Base-by-base conservation (phyloP, 371 early-diverging fungal species). In the Zopfochytrium polystomum region DNA sequence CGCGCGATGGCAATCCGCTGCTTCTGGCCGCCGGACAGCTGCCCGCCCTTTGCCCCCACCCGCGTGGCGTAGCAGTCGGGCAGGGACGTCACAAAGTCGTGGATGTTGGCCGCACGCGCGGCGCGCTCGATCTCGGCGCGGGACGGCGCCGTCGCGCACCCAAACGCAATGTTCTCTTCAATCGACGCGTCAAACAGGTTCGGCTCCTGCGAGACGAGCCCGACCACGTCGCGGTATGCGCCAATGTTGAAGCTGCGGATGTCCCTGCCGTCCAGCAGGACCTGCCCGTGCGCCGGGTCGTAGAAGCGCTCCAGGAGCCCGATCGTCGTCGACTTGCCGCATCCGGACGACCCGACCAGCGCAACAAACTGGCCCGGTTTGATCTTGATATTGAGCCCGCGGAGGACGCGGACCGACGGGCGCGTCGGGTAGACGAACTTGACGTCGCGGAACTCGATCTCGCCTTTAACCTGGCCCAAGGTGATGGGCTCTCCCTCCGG, bases 171-270 rank as follows among this genome's bases (percentile, higher is more conserved):
- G 64, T 94, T 97, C 13, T 93, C 87, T 20, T 78, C 75, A 65
- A 95, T 86, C 0, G 89, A 81, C 63, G 84, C 71, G 66, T 86
- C 85, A 68, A 94, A 92, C 35, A 95, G 72, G 6, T 82, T 76
- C 13, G 92, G 91, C 43, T 94, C 94, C 73, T 98, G 96, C 38
- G 87, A 83, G 5, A 95, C 93, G 29, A 93, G 72, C 1, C 89
- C 86, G 71, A 95, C 84, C 49, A 85, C 81, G 6, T 80, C 61
- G 44, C 93, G 85, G 13, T 90, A 71, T 33, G 83, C 79, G 23
- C 71, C 65, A 34, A 91, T 66, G 43, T 66, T 35, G 65, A 86
- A 81, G 27, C 79, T 76, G 44, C 75, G 71, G 58, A 90, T 82
- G 58, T 90, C 82, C 33, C 75, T 60, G 31, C 82, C 83, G 63